Percentiles rank a stretch among this genome's conserved stretches.
Conservation (phyloP, 2,329 filamentous ascomycete species). For the Aspergillus spinulosporus region DNA sequence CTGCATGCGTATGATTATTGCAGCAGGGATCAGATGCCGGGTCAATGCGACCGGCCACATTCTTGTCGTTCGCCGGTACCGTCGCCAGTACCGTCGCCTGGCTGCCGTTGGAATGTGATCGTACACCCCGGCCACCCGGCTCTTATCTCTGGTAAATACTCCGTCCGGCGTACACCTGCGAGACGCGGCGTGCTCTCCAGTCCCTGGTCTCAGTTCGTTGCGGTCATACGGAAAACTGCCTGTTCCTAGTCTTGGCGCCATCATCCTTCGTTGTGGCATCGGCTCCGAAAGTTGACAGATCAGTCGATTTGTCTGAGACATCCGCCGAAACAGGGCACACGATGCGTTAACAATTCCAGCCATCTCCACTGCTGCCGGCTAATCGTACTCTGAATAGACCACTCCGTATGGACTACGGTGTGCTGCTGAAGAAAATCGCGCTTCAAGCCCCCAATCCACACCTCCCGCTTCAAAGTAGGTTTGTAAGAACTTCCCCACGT, state of each 20-base stretch:
- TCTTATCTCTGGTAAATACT: too few species aligned
- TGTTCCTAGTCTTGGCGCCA: constrained; percentile 10
- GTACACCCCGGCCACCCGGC: neutral
- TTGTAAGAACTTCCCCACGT: neutral
- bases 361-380: neutral
- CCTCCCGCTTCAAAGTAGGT: neutral
- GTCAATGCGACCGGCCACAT: constrained; percentile 9
- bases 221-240: neutral
- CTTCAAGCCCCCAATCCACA: neutral
- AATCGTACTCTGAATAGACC: too few species aligned
- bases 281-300: neutral
- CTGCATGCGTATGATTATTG: constrained; percentile 22
- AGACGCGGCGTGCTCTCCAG: too few species aligned
- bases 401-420: too few species aligned
- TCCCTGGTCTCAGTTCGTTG: too few species aligned
- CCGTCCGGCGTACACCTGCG: too few species aligned
- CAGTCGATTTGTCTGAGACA: neutral
- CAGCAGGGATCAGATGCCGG: neutral
- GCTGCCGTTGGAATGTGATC: constrained; percentile 3
- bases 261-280: constrained; percentile 5
- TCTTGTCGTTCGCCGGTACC: neutral
- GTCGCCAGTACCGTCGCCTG: neutral
- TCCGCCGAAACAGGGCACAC: constrained; percentile 10
- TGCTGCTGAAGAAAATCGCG: neutral
- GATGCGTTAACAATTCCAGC: constrained; percentile 2